These are phyloP conservation scores for Pleurotus platypus DNA, from an alignment of 768 basidiomycete species.

Conservation along the genomic window DNA sequence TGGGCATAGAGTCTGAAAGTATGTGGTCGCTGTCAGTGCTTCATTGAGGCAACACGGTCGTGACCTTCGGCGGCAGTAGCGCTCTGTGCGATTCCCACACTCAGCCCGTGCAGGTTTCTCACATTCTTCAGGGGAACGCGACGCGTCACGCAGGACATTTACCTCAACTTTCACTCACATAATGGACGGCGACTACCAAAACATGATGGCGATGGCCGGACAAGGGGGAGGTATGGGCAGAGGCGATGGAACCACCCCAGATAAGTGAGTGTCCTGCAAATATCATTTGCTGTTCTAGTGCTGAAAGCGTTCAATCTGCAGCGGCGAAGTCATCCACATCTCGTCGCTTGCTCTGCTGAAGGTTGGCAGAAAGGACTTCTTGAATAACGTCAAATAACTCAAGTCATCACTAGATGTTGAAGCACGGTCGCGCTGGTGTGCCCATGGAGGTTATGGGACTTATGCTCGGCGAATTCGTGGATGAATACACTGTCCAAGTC, in stretches of 20 bases:
- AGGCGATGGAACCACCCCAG: conserved; percentile 57
- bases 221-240: conserved; percentile 36
- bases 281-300: neutral
- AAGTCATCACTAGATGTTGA: conserved; percentile 75
- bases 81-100: too few species aligned
- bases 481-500: conserved; percentile 93
- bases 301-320: conserved; percentile 22
- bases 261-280: conserved; percentile 53
- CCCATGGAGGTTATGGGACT: conserved; percentile 99
- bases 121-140: conserved; percentile 12
- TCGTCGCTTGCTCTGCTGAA: conserved; percentile 96
- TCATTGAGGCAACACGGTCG: too few species aligned
- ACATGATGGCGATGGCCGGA: conserved; percentile 46
- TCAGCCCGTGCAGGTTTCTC: too few species aligned
- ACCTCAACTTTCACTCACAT: conserved; percentile 14
- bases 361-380: conserved; percentile 38
- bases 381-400: neutral
- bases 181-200: conserved; percentile 50
- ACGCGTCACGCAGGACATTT: conserved; percentile 41
- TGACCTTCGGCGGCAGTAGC: too few species aligned
- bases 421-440: conserved; percentile 97
- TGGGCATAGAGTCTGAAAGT: conserved; percentile 39
- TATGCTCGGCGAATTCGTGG: conserved; percentile 97
- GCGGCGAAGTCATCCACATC: conserved; percentile 95
- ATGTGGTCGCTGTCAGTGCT: neutral